A percentile compares a stretch with the other conserved stretches of the same genome.
Conservation (phyloP, 1,284 basidiomycete genomes). For the Moesziomyces globuligerus region DNA sequence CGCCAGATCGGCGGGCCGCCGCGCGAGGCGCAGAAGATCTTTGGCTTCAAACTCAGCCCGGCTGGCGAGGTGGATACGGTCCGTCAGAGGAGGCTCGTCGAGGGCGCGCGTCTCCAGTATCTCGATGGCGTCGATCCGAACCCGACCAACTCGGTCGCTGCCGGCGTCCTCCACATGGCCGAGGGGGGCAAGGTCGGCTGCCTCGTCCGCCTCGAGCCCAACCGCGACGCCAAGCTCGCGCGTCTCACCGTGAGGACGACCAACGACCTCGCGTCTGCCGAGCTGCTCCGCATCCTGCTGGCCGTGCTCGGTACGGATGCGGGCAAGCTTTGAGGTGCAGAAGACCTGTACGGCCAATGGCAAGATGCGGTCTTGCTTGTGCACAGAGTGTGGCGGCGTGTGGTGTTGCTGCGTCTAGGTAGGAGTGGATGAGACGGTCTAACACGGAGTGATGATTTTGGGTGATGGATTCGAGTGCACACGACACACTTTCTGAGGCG, state of each 20-base stretch:
- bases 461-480: too few relatives aligned
- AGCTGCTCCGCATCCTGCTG: conserved; percentile 72
- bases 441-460: too few relatives aligned
- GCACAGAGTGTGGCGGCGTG: too few relatives aligned
- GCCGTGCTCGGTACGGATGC: conserved; percentile 38
- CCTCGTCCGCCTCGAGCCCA: conserved; percentile 90
- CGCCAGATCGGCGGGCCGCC: conserved; percentile 91
- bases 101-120: conserved; percentile 80
- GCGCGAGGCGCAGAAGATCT: conserved; percentile 87
- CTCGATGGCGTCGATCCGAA: conserved; percentile 75
- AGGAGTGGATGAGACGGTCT: too few relatives aligned
- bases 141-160: conserved; percentile 84
- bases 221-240: conserved; percentile 91
- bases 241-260: conserved; percentile 94
- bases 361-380: too few relatives aligned
- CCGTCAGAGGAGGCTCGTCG: conserved; percentile 79
- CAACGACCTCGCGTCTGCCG: conserved; percentile 86
- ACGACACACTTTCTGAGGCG: too few relatives aligned
- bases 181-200: conserved; percentile 92
- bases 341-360: too few relatives aligned
- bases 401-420: too few relatives aligned
- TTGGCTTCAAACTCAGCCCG: conserved; percentile 76
- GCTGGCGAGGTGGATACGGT: conserved; percentile 78
- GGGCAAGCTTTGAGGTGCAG: conserved; percentile 15
- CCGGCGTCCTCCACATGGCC: conserved; percentile 90